Evolutionary conservation across 2,329 filamentous ascomycete species (phyloP).

Genomic region (Botrytis tulipae): DNA sequence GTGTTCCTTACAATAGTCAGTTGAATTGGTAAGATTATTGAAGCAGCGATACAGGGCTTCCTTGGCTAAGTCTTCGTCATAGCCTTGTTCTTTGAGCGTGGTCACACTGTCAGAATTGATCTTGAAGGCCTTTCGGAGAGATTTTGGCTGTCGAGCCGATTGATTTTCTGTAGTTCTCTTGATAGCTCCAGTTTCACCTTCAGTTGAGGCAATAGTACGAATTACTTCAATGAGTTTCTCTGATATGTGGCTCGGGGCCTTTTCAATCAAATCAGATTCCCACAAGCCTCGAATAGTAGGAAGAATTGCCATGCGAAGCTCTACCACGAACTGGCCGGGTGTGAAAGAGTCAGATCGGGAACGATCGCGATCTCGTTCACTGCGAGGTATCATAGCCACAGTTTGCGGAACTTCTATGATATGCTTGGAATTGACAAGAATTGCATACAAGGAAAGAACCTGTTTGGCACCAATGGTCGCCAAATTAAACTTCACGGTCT

Average conservation of each 20-base stretch:
- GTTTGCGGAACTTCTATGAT: conserved; percentile 74
- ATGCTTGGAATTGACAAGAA: conserved; percentile 74
- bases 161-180: conserved; percentile 58
- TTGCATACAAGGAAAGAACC: conserved; percentile 77
- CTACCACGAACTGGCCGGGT: conserved; percentile 77
- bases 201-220: conserved; percentile 72
- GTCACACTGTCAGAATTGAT: conserved; percentile 49
- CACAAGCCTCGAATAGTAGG: conserved; percentile 76
- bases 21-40: conserved; percentile 57
- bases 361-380: conserved; percentile 54
- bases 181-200: conserved; percentile 67
- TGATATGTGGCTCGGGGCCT: conserved; percentile 71
- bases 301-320: conserved; percentile 76
- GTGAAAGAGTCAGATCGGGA: conserved; percentile 60
- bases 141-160: conserved; percentile 43
- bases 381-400: conserved; percentile 49
- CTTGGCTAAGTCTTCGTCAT: conserved; percentile 60
- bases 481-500: conserved; percentile 39
- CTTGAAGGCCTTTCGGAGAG: conserved; percentile 48
- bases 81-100: conserved; percentile 45
- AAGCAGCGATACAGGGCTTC: conserved; percentile 85
- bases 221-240: conserved; percentile 81
- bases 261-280: conserved; percentile 82
- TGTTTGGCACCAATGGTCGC: conserved; percentile 68
- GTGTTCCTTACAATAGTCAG: conserved; percentile 73